Evolutionary conservation across 371 early-diverging fungal species (phyloP).

Genomic region (Globomyces sp.): DNA sequence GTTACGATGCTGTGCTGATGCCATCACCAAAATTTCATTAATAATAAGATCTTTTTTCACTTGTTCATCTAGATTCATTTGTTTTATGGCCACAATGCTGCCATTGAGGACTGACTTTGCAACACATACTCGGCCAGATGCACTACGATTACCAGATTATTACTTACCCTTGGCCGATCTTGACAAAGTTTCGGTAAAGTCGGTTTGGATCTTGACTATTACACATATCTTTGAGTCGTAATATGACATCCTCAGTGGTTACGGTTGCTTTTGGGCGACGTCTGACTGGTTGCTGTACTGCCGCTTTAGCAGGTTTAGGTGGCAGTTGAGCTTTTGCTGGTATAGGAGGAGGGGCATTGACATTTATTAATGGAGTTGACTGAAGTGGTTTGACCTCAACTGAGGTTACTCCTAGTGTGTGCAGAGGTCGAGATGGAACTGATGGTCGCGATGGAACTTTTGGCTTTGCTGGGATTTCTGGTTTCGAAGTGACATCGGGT

Average conservation of each 20-base stretch:
- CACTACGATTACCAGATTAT: conserved; percentile 50
- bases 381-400: conserved; percentile 36
- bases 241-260: conserved; percentile 70
- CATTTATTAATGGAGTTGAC: conserved; percentile 17
- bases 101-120: conserved; percentile 71
- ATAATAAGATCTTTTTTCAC: conserved; percentile 96
- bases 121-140: conserved; percentile 92
- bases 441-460: conserved; percentile 14
- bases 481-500: neutral
- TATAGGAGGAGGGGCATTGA: conserved; percentile 8
- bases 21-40: conserved; percentile 95
- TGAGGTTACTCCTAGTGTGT: conserved; percentile 48
- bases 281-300: conserved; percentile 25
- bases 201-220: conserved; percentile 81
- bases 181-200: conserved; percentile 67
- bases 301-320: conserved; percentile 7
- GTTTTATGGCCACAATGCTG: conserved; percentile 86
- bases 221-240: conserved; percentile 80
- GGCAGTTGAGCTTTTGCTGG: conserved; percentile 28
- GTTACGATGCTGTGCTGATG: conserved; percentile 84
- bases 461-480: neutral
- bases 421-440: conserved; percentile 39
- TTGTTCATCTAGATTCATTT: conserved; percentile 94
- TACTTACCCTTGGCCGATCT: conserved; percentile 90
- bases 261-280: conserved; percentile 29